phyloP scores from a whole-genome alignment of 1,139 yeast species.

The Debaryomycetaceae sp. region DNA sequence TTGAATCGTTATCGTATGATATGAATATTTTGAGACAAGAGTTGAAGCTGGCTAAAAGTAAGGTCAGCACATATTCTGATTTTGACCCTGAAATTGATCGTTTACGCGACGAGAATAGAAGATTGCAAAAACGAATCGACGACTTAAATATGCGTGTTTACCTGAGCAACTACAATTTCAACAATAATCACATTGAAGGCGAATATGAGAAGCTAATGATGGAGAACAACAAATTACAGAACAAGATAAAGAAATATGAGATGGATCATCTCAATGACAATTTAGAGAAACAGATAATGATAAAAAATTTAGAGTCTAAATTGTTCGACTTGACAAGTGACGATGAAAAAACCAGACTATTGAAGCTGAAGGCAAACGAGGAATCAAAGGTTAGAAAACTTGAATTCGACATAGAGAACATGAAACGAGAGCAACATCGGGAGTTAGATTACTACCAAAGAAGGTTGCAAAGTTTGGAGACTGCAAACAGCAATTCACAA shows the following conservation, averaged over 20 bases:
- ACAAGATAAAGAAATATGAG: slow-evolving; percentile 23
- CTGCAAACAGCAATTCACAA: slow-evolving; percentile 2
- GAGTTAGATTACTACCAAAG: slow-evolving; percentile 27
- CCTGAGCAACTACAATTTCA: background rate
- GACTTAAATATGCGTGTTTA: slow-evolving; percentile 1
- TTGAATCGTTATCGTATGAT: slow-evolving; percentile 16
- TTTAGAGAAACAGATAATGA: slow-evolving; percentile 30
- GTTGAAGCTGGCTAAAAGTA: slow-evolving; percentile 63
- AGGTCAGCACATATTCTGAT: slow-evolving; percentile 4
- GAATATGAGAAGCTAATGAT: slow-evolving; percentile 7
- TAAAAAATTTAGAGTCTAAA: slow-evolving; percentile 26
- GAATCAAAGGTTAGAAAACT: slow-evolving; percentile 34
- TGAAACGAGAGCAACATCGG: slow-evolving; percentile 29
- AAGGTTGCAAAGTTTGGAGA: slow-evolving; percentile 14
- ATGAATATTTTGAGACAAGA: slow-evolving; percentile 49
- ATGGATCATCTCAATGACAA: slow-evolving; percentile 9
- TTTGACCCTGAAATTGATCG: slow-evolving; percentile 4
- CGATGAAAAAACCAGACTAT: slow-evolving; percentile 29
- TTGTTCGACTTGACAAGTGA: slow-evolving; percentile 26
- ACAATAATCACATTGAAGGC: slow-evolving; percentile 1
- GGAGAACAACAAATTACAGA: slow-evolving; percentile 17
- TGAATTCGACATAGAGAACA: slow-evolving; percentile 32
- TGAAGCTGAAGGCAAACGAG: slow-evolving; percentile 27
- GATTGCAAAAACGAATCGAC: slow-evolving; percentile 2
- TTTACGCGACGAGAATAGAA: slow-evolving; percentile 2